Evolutionary conservation across 129 eudicot species (phyloP), one percentile per base, ranked within the genome.

Genomic region (Flaveria sonorensis): DNA sequence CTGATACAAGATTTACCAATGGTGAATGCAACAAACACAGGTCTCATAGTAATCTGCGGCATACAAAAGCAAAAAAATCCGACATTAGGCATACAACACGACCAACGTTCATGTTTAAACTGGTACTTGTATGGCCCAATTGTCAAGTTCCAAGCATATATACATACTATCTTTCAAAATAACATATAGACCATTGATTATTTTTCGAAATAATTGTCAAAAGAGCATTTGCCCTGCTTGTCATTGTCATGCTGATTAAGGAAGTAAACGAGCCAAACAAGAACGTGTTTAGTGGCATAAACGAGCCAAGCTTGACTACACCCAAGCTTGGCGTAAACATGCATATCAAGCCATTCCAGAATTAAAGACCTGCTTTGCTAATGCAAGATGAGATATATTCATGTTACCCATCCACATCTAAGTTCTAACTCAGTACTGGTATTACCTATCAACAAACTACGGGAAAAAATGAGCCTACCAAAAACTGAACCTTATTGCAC

Each of bases 401-500:
- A 30, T 30, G 36, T 30, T 30, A 30, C 36, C 36, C 36, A 30
- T 30, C 36, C 3, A 30, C 36, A 30, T 3, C 36, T 30, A 30
- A 30, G 36, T 30, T 30, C 36, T 30, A 30, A 30, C 36, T 30
- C 36, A 43, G 18, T 7, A 73, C 26, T 9, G 7, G 55, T 43
- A 21, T 21, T 59, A 57, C 45, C 53, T 21, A 68, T 68, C 56
- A 43, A 51, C 10, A 30, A 26, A 16, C 10, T 50, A 71, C 30
- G 26, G 20, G 12, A 53, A 52, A 63, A 16, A 45, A 2, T 26
- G 13, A 0, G n/a, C 24, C 59, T 23, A 73, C 24, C 56, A 57
- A 57, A 57, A 73, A 16, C 3, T 39, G 1, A 56, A 56, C 68
- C 56, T 39, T 56, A 72, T 18, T 56, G 69, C 79, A 75, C 71